Evolutionary conservation across 1,139 yeast genomes (phyloP), one percentile per base, ranked within the genome.

Genomic region (Debaryomyces subglobosus): DNA sequence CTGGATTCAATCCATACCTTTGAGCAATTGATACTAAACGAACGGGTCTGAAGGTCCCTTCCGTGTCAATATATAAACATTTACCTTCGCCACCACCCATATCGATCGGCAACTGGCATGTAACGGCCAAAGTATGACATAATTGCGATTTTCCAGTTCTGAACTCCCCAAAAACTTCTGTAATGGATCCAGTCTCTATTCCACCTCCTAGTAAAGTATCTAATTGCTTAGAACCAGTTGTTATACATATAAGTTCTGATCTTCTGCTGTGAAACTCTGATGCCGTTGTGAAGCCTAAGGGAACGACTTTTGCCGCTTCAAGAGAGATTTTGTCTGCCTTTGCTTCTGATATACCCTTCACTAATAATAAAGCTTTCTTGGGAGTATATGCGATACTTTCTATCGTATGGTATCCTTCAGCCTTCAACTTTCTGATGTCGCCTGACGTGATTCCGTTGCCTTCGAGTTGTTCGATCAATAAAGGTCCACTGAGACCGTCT

Each of bases 41-140:
- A 43, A 86, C 87, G 1, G 99, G 97, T 63, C 99, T 79, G 68
- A 95, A 94, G 0, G 99, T 95, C 13, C 97, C 97, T 63, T 94
- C 99, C 0, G 99, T 94, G 63, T 94, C 99, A 54, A 94, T 92
- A 64, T 89, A 95, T 50, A 95, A 77, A 68, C 98, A 94, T 67
- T 95, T 91, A 35, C 99, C 99, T 72, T 94, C 99, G 45, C 98
- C 99, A 49, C 99, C 99, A 39, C 98, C 98, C 89, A 89, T 88
- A 64, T 94, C 98, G 43, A 94, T 84, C 3, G 99, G 99, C 50
- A 94, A 74, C 68, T 94, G 99, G 65, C 98, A 94, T 2, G 98
- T 92, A 9, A 95, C 97, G 0, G 98, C 97, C 53, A 95, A 76
- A 0, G 99, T 95, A 65, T 95, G 99, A 68, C 99, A 95, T 46